Percentiles rank a stretch among this genome's conserved stretches.
Evolutionary conservation across 2,329 filamentous ascomycete species (phyloP).

Genomic region (Fusarium sp.): DNA sequence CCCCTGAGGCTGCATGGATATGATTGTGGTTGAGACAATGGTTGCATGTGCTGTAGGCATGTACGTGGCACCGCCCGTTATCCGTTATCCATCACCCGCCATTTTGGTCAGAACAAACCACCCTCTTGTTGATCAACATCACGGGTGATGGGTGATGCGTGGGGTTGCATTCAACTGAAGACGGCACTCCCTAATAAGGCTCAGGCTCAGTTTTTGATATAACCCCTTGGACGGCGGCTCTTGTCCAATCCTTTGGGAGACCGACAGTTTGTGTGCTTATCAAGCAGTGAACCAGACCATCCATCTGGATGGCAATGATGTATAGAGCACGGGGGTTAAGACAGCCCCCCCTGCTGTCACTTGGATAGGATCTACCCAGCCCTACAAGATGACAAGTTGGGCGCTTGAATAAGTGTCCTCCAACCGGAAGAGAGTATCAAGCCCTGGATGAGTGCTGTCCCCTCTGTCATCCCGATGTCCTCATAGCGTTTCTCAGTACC

Average conservation of each 20-base stretch:
- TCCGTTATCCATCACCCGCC: constrained; percentile 31
- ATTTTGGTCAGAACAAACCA: not conserved
- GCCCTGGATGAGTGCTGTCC: not conserved
- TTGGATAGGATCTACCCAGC: constrained; percentile 22
- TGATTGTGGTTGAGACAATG: not conserved
- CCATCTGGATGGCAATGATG: not conserved
- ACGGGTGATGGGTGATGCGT: constrained; percentile 8
- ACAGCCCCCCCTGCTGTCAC: not conserved
- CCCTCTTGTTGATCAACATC: constrained; percentile 31
- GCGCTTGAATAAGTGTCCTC: constrained; percentile 20
- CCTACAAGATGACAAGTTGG: constrained; percentile 19
- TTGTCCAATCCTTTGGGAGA: constrained; percentile 21
- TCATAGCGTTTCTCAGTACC: not conserved
- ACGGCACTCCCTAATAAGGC: not conserved
- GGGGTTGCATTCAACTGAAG: constrained; percentile 23
- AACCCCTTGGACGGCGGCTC: not conserved
- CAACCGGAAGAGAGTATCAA: constrained; percentile 11
- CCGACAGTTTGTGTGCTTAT: constrained; percentile 31
- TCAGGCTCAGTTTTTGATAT: not conserved
- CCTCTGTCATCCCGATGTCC: not conserved
- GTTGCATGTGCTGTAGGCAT: constrained; percentile 5
- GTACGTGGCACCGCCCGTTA: constrained; percentile 38
- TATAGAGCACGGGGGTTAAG: constrained; percentile 8
- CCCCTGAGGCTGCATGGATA: constrained; percentile 26
- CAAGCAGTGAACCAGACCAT: not conserved